Percentiles rank a stretch among this genome's conserved stretches.
Evolutionary conservation across 495 filamentous ascomycete species (phyloP).

Genomic region (Xylaria acuta): DNA sequence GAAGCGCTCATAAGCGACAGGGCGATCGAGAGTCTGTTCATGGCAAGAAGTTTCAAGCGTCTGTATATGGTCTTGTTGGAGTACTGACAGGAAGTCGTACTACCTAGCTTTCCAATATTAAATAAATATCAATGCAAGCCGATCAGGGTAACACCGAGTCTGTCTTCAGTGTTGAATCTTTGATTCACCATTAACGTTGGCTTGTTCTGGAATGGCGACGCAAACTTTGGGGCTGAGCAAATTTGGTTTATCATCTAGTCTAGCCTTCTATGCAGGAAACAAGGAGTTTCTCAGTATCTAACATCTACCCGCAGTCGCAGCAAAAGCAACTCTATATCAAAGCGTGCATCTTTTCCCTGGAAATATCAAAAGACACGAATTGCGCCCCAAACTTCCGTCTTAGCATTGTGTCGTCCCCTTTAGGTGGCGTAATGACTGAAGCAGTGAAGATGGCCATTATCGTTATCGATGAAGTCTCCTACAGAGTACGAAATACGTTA

Average conservation of each 20-base stretch:
- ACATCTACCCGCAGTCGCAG: background rate
- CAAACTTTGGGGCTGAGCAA: background rate
- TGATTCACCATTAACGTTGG: background rate
- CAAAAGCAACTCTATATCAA: background rate
- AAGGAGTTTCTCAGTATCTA: background rate
- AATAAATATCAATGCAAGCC: background rate
- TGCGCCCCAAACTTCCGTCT: background rate
- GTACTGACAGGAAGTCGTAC: background rate
- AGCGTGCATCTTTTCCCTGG: background rate
- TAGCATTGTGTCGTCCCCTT: background rate
- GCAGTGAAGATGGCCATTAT: slow-evolving; percentile 17
- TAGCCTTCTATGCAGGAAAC: background rate
- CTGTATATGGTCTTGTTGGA: slow-evolving; percentile 25
- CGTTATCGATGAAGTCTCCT: slow-evolving; percentile 21
- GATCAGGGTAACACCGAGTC: background rate
- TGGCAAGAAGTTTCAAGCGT: slow-evolving; percentile 21
- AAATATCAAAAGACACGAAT: background rate
- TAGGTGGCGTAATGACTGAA: slow-evolving; percentile 5
- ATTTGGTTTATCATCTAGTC: background rate
- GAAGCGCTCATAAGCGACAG: slow-evolving; percentile 54
- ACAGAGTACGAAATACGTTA: background rate
- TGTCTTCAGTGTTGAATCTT: background rate
- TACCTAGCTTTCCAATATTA: background rate
- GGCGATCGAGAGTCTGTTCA: slow-evolving; percentile 9
- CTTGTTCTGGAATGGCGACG: background rate